phyloP scores from a whole-genome alignment of 805 yeast genomes.

The Starmera quercuum region DNA sequence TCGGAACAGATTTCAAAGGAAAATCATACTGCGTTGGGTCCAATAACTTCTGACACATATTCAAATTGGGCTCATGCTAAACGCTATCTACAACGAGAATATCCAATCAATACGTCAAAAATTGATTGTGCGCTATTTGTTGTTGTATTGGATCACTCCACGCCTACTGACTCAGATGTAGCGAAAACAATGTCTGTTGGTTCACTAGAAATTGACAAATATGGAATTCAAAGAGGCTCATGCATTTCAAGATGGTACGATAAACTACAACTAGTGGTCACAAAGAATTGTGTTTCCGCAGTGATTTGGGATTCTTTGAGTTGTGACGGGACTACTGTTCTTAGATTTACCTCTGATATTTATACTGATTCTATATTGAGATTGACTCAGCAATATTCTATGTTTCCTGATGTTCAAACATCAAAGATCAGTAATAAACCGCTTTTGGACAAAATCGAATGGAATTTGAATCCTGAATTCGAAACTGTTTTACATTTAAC shows the following conservation, averaged over 20 bases:
- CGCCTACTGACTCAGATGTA: slow-evolving; percentile 42
- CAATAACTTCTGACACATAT: slow-evolving; percentile 80
- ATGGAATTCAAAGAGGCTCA: slow-evolving; percentile 83
- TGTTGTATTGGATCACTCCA: slow-evolving; percentile 72
- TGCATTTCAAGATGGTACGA: slow-evolving; percentile 95
- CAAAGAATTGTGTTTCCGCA: slow-evolving; percentile 82
- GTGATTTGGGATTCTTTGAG: slow-evolving; percentile 88
- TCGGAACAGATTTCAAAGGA: slow-evolving; percentile 56
- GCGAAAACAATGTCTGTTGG: slow-evolving; percentile 77
- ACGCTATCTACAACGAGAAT: slow-evolving; percentile 32
- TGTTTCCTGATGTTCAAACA: slow-evolving; percentile 28
- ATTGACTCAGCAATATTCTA: slow-evolving; percentile 54
- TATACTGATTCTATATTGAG: slow-evolving; percentile 85
- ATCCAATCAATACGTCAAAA: slow-evolving; percentile 28
- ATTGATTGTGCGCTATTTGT: slow-evolving; percentile 79
- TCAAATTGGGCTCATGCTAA: slow-evolving; percentile 77
- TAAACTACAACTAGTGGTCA: slow-evolving; percentile 76
- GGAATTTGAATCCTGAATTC: slow-evolving; percentile 29
- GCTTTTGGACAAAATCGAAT: slow-evolving; percentile 21
- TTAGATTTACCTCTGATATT: slow-evolving; percentile 81
- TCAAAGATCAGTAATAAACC: slow-evolving; percentile 9
- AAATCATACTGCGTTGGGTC: slow-evolving; percentile 69
- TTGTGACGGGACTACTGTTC: slow-evolving; percentile 88
- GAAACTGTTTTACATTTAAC: slow-evolving; percentile 60
- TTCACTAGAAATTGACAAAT: slow-evolving; percentile 56